Base-by-base conservation (phyloP, 176 grass and related monocot genomes). In the Phragmites australis region DNA sequence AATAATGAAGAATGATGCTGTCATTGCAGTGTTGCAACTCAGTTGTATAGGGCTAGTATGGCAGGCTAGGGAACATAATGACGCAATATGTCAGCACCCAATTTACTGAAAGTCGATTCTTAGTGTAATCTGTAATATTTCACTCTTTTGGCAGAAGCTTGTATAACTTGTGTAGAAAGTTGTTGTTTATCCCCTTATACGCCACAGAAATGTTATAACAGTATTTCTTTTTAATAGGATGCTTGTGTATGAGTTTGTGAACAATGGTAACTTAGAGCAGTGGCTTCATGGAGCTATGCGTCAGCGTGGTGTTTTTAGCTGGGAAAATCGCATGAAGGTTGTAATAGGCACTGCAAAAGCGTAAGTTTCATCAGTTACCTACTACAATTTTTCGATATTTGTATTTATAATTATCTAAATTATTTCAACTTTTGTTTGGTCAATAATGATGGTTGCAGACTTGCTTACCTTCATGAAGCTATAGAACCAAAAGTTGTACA, bases 401-500 rank as follows among this genome's bases (percentile, higher is more conserved):
- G 59, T 51, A 7, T 32, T 59, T 52, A 8, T 58, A 66, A 43
- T 48, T 57, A 13, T 68, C 69, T 37, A 40, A 56, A 56, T 55
- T 51, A 34, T 77, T 81, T 34, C 34, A 63, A 23, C 34, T 37
- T 81, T 41, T 70, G 19, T 48, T 40, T 83, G 15, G 3, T 51
- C 40, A 41, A 70, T 34, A 72, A 21, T 78, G 71, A 81, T 87
- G 50, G 29, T 75, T 88, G 61, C 86, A 99, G 97, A 54, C 90
- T 99, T 83, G 88, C 97, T 64, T 99, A 99, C 88, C 90, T 99
- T 72, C 97, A 99, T 84, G 97, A 99, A 89, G 97, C 93, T 49
- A 99, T 99, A 82, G 97, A 99, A 70, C 97, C 97, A 44, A 99
- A 99, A 90, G 90, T 96, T 83, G 90, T 99, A 67, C 97, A 99